A percentile compares a stretch with the other conserved stretches of the same genome.
Conservation (phyloP, 2,329 filamentous ascomycete genomes). For the Dothistroma pini region DNA sequence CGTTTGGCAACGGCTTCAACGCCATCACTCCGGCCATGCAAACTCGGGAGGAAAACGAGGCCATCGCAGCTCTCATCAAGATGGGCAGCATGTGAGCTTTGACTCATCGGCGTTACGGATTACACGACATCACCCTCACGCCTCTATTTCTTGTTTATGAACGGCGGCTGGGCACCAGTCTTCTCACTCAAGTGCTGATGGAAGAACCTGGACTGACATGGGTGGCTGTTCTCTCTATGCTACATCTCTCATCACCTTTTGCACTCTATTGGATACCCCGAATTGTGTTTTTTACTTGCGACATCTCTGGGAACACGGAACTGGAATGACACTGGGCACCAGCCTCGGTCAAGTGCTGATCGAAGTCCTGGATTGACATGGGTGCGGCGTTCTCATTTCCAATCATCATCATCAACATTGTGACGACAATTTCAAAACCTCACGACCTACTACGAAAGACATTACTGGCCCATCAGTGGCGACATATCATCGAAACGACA, state of each 20-base stretch:
- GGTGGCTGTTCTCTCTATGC: slow-evolving; percentile 29
- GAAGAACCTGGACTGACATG: slow-evolving; percentile 39
- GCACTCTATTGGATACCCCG: slow-evolving; percentile 9
- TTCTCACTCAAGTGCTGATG: slow-evolving; percentile 37
- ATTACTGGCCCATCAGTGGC: not conserved
- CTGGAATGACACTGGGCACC: slow-evolving; percentile 35
- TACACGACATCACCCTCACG: slow-evolving; percentile 8
- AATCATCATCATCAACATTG: slow-evolving; percentile 7
- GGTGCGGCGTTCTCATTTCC: slow-evolving; percentile 30
- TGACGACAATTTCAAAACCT: slow-evolving; percentile 3
- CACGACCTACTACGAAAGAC: slow-evolving; percentile 4
- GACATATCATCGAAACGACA: slow-evolving; percentile 6
- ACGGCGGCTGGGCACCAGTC: slow-evolving; percentile 37
- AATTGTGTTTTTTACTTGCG: slow-evolving; percentile 9
- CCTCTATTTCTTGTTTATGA: slow-evolving; percentile 23
- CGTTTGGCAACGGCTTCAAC: slow-evolving; percentile 11
- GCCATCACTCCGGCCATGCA: slow-evolving; percentile 15
- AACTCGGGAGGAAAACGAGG: slow-evolving; percentile 73
- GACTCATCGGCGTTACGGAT: slow-evolving; percentile 14
- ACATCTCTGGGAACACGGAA: slow-evolving; percentile 11
- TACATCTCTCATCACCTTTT: slow-evolving; percentile 7
- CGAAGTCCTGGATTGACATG: slow-evolving; percentile 37
- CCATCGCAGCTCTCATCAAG: slow-evolving; percentile 73
- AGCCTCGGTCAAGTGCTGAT: slow-evolving; percentile 38
- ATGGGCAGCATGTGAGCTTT: slow-evolving; percentile 62